These are phyloP conservation scores for Penicillium brasilianum DNA, from an alignment of 2,329 filamentous ascomycete species.

Conservation along the genomic window DNA sequence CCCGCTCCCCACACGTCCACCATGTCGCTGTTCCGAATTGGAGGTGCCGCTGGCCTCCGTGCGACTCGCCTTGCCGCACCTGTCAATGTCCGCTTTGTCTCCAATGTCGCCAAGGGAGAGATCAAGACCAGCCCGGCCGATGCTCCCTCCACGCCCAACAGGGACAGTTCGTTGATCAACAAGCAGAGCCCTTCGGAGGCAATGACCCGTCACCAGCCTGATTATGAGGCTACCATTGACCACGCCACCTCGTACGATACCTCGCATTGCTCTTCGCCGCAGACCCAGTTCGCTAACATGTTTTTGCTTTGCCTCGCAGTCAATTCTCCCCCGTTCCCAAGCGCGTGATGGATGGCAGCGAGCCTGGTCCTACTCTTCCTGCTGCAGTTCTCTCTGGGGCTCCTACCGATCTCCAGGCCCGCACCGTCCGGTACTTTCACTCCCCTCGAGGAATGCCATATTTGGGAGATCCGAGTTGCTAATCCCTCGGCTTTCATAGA, in stretches of 20 bases:
- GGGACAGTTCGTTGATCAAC: constrained; percentile 55
- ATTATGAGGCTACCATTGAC: constrained; percentile 81
- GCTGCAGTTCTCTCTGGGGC: constrained; percentile 90
- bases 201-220: constrained; percentile 70
- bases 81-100: constrained; percentile 45
- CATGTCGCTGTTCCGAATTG: constrained; percentile 71
- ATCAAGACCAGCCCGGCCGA: constrained; percentile 52
- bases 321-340: constrained; percentile 90
- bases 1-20: constrained; percentile 34
- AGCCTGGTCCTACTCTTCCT: constrained; percentile 73
- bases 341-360: constrained; percentile 87
- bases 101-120: constrained; percentile 52
- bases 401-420: constrained; percentile 89
- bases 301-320: constrained; percentile 53
- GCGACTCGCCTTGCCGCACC: constrained; percentile 37
- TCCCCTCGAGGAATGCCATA: constrained; percentile 27
- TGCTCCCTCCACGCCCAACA: constrained; percentile 48
- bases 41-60: constrained; percentile 43
- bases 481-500: constrained; percentile 54
- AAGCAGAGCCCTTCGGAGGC: constrained; percentile 57
- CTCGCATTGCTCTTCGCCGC: constrained; percentile 8
- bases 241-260: constrained; percentile 83
- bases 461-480: not conserved
- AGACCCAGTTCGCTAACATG: constrained; percentile 34
- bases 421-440: constrained; percentile 79